Base-by-base conservation (phyloP, 1,284 basidiomycete species). In the Schizophyllum commune region DNA sequence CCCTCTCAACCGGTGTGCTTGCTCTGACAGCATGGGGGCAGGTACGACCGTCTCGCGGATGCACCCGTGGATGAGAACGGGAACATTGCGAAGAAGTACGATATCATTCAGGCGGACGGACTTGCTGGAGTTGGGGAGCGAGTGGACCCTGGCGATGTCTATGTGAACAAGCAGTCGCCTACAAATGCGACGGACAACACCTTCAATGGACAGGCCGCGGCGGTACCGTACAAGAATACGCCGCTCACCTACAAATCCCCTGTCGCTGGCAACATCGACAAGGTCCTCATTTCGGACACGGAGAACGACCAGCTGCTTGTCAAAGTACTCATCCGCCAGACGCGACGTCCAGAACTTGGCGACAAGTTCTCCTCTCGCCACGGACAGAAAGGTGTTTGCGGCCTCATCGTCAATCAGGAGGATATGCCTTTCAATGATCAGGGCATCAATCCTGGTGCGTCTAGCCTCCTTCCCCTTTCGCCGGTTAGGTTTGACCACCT, bases 361-460 rank as follows among this genome's bases (percentile, higher is more conserved):
- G 97, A 99, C 79, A 99, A 99, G 77, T 99, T 99, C 73, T 98
- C 96, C 52, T 96, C 93, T 3, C 81, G 97, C 65, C 97, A 99
- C 74, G 97, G 97, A 53, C 97, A 99, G 76, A 99, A 99, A 76
- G 97, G 97, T 65, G 97, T 99, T 15, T 98, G 96, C 74, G 97
- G 97, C 19, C 76, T 99, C 71, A 99, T 99, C 70, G 96, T 98
- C 58, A 96, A 95, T 68, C 97, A 99, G 71, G 94, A 95, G 69
- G 97, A 99, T 75, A 91, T 99, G 94, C 97, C 97, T 4, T 99
- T 99, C 81, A 98, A 96, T 70, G 96, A 99, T 76, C 88, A 92
- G 70, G 97, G 97, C 32, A 96, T 98, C 67, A 90, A 85, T 71
- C 95, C 91, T 61, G 91, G 92, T 91, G 60, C 34, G 39, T 52